Base-by-base conservation (phyloP, 495 filamentous ascomycete species). In the Penicillium soppii region DNA sequence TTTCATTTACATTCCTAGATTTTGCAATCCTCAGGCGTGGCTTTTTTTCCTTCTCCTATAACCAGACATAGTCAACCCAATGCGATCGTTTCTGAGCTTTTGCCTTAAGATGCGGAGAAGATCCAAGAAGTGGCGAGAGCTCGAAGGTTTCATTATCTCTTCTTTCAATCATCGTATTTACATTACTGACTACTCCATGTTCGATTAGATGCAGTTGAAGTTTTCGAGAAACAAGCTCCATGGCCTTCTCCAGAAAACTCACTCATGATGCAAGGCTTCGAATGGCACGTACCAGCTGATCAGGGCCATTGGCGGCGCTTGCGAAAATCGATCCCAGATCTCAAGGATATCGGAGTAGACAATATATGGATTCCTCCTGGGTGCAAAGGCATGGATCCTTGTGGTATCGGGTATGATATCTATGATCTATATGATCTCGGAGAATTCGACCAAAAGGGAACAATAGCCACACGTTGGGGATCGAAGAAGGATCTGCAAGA, bases 391-490 rank as follows among this genome's bases (percentile, higher is more conserved):
- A 79, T 79, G 57, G 79, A 71, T 30, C 75, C 78, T 1, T 62
- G 77, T 5, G 82, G 83, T 13, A 87, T 84, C 49, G 87, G 87
- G 23, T 90, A 89, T 58, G 87, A 90, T 62, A 75, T 87, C 52
- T 90, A 90, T 49, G 86, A 90, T 60, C 68, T 91, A 9, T 91
- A 86, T 56, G 87, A 91, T 47, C 64, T 90, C 10, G 86, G 87
- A 41, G 87, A 91, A 57, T 90, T 89, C 57, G 74, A 90, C 46
- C 85, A 89, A 57, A 89, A 89, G 55, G 83, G 83, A 26, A 63
- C 65, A 2, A 58, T 70, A 19, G 67, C 71, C n/a, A 89, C 86
- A 15, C 86, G 89, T 65, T 91, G 85, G 85, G 87, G 87, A 9
- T 73, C 73, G 10, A 87, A 83, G 53, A 77, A 80, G 25, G 81